Conservation (phyloP, 345 rosid genomes). For the Aegle marmelos region DNA sequence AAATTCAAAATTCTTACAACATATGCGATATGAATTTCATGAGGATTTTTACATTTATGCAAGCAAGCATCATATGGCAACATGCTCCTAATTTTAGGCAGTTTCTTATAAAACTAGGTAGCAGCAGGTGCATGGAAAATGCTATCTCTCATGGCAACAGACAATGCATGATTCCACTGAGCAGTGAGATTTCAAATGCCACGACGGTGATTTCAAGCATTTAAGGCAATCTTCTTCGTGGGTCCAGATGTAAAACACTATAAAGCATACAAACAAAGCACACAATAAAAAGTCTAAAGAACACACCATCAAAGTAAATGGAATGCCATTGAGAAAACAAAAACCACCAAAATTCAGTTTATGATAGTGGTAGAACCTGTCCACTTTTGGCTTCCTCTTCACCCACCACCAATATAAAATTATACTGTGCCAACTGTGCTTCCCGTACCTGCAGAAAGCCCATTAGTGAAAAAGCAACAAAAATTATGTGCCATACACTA, state of each 20-base stretch:
- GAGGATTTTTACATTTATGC: not conserved
- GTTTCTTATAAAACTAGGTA: no score
- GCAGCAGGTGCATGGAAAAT: no score
- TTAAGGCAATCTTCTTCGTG: not conserved
- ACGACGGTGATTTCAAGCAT: no score
- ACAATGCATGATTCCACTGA: not conserved
- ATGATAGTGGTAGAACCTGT: conserved; percentile 44
- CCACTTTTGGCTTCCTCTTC: conserved; percentile 73
- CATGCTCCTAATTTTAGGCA: not conserved
- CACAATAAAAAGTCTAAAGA: not conserved
- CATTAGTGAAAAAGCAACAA: conserved; percentile 4
- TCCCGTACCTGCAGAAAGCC: conserved; percentile 65
- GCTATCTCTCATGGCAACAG: not conserved
- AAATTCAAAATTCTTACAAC: not conserved
- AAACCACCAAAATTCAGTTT: not conserved
- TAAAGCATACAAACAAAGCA: not conserved
- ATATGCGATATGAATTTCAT: no score
- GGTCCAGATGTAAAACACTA: not conserved
- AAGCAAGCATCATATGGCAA: not conserved
- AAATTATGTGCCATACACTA: not conserved
- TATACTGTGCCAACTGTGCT: conserved; percentile 94
- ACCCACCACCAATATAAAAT: conserved; percentile 93
- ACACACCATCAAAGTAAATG: not conserved
- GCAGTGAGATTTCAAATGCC: no score
- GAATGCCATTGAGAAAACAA: not conserved